Base-by-base conservation (phyloP, 805 yeast species). In the Zygosaccharomyces lentus region DNA sequence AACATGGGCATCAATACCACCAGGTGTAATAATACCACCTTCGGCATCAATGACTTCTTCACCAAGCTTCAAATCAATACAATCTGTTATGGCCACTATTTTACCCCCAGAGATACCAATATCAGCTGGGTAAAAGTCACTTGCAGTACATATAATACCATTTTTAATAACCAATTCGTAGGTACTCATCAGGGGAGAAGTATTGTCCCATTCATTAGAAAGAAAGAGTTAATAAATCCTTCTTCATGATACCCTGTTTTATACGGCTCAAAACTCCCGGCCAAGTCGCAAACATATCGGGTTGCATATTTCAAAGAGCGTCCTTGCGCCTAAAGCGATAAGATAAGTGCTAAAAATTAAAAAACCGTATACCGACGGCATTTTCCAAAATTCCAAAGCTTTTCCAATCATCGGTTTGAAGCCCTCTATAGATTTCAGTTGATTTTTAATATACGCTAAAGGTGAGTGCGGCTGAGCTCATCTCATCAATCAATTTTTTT, bases 1-100 rank as follows among this genome's bases (percentile, higher is more conserved):
- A 21, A 73, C 77, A 53, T 75, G 79, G 0, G 75, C 65, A 52
- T 75, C 80, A 31, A 75, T 68, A 4, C 78, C 79, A 37, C 79
- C 79, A 2, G 80, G 80, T 1, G 77, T 74, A 24, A 75, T 67
- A 46, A 56, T 66, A 0, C 68, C 79, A 8, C 77, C 76, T 46
- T 73, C 64, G 4, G 77, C 77, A 56, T 75, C 78, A 19, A 73
- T 67, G 9, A 56, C 54, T 37, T 59, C 56, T 13, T 44, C 46
- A 25, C 62, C 72, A 21, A 45, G 36, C 6, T 55, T 19, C 9
- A 54, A 57, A n/a, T 56, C 56, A 5, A 53, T 42, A n/a, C 23
- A 23, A 10, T 62, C 50, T n/a, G 74, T 63, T 51, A 73, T 64
- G 4, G 66, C 61, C 30, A 52, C 50, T 29, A 73, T 71, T 12